Evolutionary conservation across 208 protist genomes (phyloP).

Genomic region (Spongospora subterranea): DNA sequence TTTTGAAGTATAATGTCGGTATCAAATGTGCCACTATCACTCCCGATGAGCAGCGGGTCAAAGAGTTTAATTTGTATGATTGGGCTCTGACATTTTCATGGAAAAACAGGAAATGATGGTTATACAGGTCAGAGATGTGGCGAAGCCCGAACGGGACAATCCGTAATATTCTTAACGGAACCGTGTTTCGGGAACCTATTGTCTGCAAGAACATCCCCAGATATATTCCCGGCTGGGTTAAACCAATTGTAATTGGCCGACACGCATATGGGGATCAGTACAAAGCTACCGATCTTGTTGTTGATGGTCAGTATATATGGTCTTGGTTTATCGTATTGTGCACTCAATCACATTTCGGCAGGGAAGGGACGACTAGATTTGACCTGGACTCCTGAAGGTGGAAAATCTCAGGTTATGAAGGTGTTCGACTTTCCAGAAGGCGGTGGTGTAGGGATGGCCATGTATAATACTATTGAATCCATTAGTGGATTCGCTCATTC

Average conservation of each 20-base stretch:
- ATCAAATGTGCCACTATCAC: conserved; percentile 97
- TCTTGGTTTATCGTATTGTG: too few relatives aligned
- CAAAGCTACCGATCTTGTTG: conserved; percentile 59
- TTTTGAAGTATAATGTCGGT: conserved; percentile 89
- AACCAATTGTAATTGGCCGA: conserved; percentile 67
- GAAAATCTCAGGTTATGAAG: neutral
- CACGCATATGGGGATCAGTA: conserved; percentile 68
- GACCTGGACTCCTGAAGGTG: conserved; percentile 48
- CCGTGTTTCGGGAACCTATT: conserved; percentile 96
- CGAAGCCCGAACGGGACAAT: conserved; percentile 97
- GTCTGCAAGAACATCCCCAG: conserved; percentile 81
- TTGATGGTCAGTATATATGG: neutral
- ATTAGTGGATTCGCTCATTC: conserved; percentile 90
- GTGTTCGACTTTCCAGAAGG: conserved; percentile 59
- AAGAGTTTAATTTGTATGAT: conserved; percentile 91
- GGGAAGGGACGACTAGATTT: conserved; percentile 55
- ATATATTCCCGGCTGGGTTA: conserved; percentile 69
- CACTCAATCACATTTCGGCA: neutral
- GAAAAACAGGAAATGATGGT: neutral
- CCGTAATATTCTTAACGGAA: conserved; percentile 96
- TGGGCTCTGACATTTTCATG: too few relatives aligned
- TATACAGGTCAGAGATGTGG: conserved; percentile 88
- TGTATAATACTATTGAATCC: conserved; percentile 78
- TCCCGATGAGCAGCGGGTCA: conserved; percentile 92
- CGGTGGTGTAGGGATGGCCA: conserved; percentile 66